Conservation (phyloP, 768 basidiomycete genomes). For the Mycena kentingensis region DNA sequence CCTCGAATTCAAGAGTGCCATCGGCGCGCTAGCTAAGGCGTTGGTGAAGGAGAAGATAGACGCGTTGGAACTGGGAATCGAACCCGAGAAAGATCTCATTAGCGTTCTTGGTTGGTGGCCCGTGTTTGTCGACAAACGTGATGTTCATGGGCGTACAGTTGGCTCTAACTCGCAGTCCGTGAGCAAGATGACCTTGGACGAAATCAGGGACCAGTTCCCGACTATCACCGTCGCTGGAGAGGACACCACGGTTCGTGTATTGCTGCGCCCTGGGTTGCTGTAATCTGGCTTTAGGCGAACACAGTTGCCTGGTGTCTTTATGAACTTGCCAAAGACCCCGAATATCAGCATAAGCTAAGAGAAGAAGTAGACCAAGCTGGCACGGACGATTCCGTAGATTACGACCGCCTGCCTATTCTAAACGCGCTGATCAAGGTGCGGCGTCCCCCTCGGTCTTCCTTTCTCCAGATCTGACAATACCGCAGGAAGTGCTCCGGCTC, state of each 20-base stretch:
- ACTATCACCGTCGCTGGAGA: constrained; percentile 20
- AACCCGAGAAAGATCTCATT: constrained; percentile 18
- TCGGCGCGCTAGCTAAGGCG: constrained; percentile 10
- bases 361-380: constrained; percentile 30
- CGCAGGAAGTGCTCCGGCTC: constrained; percentile 16
- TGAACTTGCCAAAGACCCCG: constrained; percentile 31
- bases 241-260: constrained; percentile 16
- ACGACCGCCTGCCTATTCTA: constrained; percentile 15
- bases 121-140: neutral
- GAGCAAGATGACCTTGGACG: constrained; percentile 18
- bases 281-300: too few species aligned
- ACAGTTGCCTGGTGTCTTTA: constrained; percentile 32
- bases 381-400: constrained; percentile 11
- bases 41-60: constrained; percentile 18
- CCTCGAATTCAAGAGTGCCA: constrained; percentile 20
- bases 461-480: neutral
- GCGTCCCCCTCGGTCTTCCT: neutral
- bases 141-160: constrained; percentile 1
- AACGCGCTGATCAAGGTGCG: constrained; percentile 18
- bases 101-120: constrained; percentile 14
- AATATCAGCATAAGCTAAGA: constrained; percentile 31
- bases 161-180: constrained; percentile 14
- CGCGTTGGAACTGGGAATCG: constrained; percentile 17
- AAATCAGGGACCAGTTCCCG: constrained; percentile 18
- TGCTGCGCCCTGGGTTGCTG: neutral